phyloP scores from a whole-genome alignment of 2,329 filamentous ascomycete species.

The Talaromyces amestolkiae region DNA sequence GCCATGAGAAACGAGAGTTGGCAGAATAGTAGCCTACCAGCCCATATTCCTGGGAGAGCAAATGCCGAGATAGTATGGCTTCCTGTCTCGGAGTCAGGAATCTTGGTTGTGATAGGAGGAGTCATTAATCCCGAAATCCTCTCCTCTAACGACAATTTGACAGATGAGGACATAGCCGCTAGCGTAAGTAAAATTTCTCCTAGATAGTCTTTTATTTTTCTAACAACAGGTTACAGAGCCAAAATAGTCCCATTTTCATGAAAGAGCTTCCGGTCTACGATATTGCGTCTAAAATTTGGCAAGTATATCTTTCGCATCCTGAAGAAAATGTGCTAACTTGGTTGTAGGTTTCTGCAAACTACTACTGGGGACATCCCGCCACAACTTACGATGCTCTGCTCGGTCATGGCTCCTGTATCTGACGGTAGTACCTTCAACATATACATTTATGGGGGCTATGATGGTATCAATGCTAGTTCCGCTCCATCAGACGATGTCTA shows the following conservation, averaged over 20 bases:
- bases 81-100: slow-evolving; percentile 38
- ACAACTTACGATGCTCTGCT: slow-evolving; percentile 40
- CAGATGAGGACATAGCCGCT: slow-evolving; percentile 13
- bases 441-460: slow-evolving; percentile 38
- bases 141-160: slow-evolving; percentile 14
- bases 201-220: neutral
- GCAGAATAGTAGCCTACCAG: slow-evolving; percentile 56
- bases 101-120: slow-evolving; percentile 42
- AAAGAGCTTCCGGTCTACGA: slow-evolving; percentile 39
- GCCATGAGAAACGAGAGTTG: slow-evolving; percentile 53
- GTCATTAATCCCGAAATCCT: slow-evolving; percentile 29
- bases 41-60: slow-evolving; percentile 54
- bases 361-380: slow-evolving; percentile 40
- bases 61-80: slow-evolving; percentile 66
- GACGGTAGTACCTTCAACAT: slow-evolving; percentile 36
- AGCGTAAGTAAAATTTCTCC: slow-evolving; percentile 21
- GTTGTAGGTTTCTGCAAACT: slow-evolving; percentile 41
- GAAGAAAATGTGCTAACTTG: neutral
- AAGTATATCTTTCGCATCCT: neutral
- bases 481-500: slow-evolving; percentile 35
- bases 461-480: slow-evolving; percentile 22
- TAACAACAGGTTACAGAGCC: slow-evolving; percentile 15
- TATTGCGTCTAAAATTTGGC: slow-evolving; percentile 30
- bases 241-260: slow-evolving; percentile 37
- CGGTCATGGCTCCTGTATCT: slow-evolving; percentile 38